phyloP scores from a whole-genome alignment of 164 flowering plant genomes.

The grape (Vitis vinifera) region ASM3070453v1 NC_081809.1:4668001-4668500 shows the following conservation, averaged over 20 bases:
- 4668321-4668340: slow-evolving; percentile 29
- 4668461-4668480: slow-evolving; percentile 68
- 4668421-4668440: neutral
- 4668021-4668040: neutral
- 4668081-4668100: slow-evolving; percentile 15
- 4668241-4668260: slow-evolving; percentile 16
- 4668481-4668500: slow-evolving; percentile 64
- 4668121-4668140: slow-evolving; percentile 6
- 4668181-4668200: slow-evolving; percentile 17
- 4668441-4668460: slow-evolving; percentile 70
- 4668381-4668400: no score
- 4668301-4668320: neutral
- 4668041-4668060: neutral
- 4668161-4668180: slow-evolving; percentile 15
- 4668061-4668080: slow-evolving; percentile 2
- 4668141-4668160: slow-evolving; percentile 17
- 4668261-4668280: neutral
- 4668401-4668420: no score
- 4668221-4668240: slow-evolving; percentile 34
- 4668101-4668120: slow-evolving; percentile 7
- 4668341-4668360: slow-evolving; percentile 21
- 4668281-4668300: neutral
- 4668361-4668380: no score
- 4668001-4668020: slow-evolving; percentile 6
- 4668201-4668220: slow-evolving; percentile 13